A percentile compares a stretch with the other conserved stretches of the same genome.
phyloP scores from a whole-genome alignment of 371 early-diverging fungal species.

The Mucor irregularis region DNA sequence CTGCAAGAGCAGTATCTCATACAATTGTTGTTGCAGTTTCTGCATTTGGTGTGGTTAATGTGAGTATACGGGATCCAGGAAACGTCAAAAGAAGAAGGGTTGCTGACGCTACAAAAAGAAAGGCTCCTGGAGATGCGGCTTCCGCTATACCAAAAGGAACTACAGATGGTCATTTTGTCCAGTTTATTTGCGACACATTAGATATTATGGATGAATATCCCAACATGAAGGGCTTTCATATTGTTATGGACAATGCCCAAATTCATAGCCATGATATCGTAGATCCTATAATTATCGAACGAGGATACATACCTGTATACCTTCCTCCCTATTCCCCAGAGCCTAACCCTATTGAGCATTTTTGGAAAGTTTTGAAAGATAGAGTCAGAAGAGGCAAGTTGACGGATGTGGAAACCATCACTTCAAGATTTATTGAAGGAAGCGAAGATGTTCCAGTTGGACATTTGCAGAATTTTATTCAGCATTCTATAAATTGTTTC shows the following conservation, averaged over 20 bases:
- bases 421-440: slow-evolving; percentile 9
- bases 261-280: neutral
- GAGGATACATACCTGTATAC: slow-evolving; percentile 4
- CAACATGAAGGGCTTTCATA: slow-evolving; percentile 9
- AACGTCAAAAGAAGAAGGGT: slow-evolving; percentile 1
- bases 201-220: slow-evolving; percentile 7
- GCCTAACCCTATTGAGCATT: neutral
- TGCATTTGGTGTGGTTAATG: slow-evolving; percentile 6
- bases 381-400: slow-evolving; percentile 9
- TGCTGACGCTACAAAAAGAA: slow-evolving; percentile 1
- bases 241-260: slow-evolving; percentile 7
- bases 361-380: slow-evolving; percentile 12
- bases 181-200: slow-evolving; percentile 7
- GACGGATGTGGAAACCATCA: neutral
- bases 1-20: slow-evolving; percentile 9
- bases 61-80: neutral
- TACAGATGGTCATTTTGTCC: slow-evolving; percentile 4
- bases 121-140: neutral
- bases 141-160: slow-evolving; percentile 4
- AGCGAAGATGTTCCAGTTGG: slow-evolving; percentile 11
- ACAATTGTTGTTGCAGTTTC: slow-evolving; percentile 17
- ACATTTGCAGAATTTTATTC: slow-evolving; percentile 14
- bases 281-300: neutral
- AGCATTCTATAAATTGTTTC: slow-evolving; percentile 9
- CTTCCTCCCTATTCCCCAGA: no score